Base-by-base conservation (phyloP, 2,329 filamentous ascomycete species). In the Aspergillus pseudonomiae region DNA sequence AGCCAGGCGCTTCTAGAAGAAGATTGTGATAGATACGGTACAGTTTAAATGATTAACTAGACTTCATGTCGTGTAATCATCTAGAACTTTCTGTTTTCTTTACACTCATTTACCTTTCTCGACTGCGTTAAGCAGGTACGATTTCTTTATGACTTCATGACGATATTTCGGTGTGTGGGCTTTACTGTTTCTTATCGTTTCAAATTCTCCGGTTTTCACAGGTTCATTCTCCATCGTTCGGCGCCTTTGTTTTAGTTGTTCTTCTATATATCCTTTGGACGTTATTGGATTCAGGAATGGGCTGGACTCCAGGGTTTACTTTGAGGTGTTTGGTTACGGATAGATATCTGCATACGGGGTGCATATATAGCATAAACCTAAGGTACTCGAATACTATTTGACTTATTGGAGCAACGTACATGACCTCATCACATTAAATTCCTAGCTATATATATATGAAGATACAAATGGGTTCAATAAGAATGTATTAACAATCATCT, bases 1-100 rank as follows among this genome's bases (percentile, higher is more conserved):
- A 70, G 69, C 11, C 74, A 74, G 61, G 66, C 72, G 45, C 70
- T 79, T 41, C 66, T 79, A 45, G 61, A 66, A 21, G 63, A 68
- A 5, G 74, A 71, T 12, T 65, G 67, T 2, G 70, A 69, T 50
- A 71, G 70, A 66, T 79, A 79, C 60, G 77, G 77, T 19, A 70
- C 74, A 60, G 72, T 78, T 63, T 79, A 59, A 73, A 61, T 46
- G 9, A 24, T 30, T 21, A 53, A 14, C 30, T 16, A 48, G 45
- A 48, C 45, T 16, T 28, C 24, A 12, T 24, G 24, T 48, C 45
- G 45, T 48, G 7, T 48, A 28, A 14, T 48, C 24, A 7, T 48
- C 21, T 26, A 26, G 45, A 48, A 14, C 24, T 26, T 26, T 12
- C 12, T 48, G 11, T 24, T 48, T 48, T 26, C 4, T 52, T 30